These are phyloP conservation scores for Stephania yunnanensis DNA, from an alignment of 164 flowering plant species.

Conservation along the genomic window DNA sequence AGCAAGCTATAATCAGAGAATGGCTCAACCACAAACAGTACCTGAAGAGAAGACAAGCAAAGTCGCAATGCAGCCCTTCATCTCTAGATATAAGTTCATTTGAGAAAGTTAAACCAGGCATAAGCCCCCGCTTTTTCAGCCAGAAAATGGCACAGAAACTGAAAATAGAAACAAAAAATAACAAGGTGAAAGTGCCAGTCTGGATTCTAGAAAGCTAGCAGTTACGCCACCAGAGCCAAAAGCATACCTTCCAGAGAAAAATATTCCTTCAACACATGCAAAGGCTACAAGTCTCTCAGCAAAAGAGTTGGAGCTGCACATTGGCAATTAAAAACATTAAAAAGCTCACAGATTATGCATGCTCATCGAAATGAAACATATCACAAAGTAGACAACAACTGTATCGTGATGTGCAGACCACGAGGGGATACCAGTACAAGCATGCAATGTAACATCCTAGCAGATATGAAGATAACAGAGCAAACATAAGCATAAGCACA, in stretches of 20 bases:
- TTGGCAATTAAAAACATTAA: not conserved
- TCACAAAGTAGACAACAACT: not conserved
- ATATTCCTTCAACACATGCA: conserved; percentile 90
- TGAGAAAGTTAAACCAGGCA: conserved; percentile 88
- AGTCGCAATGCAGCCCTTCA: conserved; percentile 87
- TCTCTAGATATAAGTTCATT: conserved; percentile 87
- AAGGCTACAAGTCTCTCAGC: conserved; percentile 77
- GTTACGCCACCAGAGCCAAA: not conserved
- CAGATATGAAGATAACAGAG: not conserved
- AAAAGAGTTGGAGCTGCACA: conserved; percentile 58
- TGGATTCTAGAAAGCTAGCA: not conserved
- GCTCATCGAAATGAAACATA: not conserved
- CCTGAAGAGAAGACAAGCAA: conserved; percentile 81
- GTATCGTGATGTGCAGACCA: not conserved
- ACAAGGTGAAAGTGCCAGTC: not conserved
- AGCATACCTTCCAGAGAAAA: conserved; percentile 81
- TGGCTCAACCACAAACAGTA: conserved; percentile 5
- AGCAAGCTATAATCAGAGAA: not conserved
- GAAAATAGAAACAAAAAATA: conserved; percentile 11
- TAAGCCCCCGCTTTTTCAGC: conserved; percentile 84
- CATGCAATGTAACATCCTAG: not conserved
- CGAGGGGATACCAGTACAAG: not conserved
- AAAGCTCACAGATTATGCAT: not conserved
- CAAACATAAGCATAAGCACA: not conserved
- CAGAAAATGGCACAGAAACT: conserved; percentile 90